Evolutionary conservation across 139 green algal species (phyloP), one percentile per base, ranked within the genome.

Genomic region (Chlorella sp.): DNA sequence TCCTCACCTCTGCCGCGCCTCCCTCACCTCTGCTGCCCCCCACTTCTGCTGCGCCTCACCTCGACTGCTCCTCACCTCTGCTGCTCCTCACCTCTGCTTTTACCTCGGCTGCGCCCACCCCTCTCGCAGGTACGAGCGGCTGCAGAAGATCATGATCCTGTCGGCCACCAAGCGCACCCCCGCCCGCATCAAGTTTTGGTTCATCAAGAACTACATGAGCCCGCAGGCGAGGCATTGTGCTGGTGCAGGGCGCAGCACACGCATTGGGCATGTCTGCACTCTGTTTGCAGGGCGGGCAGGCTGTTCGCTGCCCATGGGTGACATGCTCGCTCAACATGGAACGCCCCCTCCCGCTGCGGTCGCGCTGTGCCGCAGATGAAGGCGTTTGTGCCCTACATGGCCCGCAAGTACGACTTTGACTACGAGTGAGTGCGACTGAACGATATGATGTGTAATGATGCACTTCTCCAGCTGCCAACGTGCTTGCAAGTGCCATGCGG

Each of bases 171-270:
- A 94, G 30, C 92, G 96, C 91, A 99, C 96, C 40, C 95, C 94
- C 83, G 75, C 87, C 16, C 82, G 82, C 73, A 89, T 99, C 76
- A 99, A 99, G 91, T 99, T 99, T 85, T 99, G 97, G 97, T 98
- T 99, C 87, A 99, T 99, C 87, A 98, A 98, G 80, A 99, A 99
- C 90, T 99, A 99, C 93, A 97, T 99, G 92, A 96, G 90, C 17
- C 97, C 97, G 7, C 92, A 96, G 84, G 48, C 46, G 44, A 32
- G 75, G 48, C 11, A 7, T 54, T 54, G 30, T 19, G 7, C 9
- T 28, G 44, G 46, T 34, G 41, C 2, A 1, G 41, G 17, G 41
- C 16, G 6, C 16, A 28, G 3, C 26, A 40, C 34, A n/a, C 34
- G 72, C 3, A 16, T 43, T 38, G 40, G 20, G 69, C 20, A n/a